phyloP scores from a whole-genome alignment of 2,329 filamentous ascomycete genomes.

The Xenoacremonium recifei region DNA sequence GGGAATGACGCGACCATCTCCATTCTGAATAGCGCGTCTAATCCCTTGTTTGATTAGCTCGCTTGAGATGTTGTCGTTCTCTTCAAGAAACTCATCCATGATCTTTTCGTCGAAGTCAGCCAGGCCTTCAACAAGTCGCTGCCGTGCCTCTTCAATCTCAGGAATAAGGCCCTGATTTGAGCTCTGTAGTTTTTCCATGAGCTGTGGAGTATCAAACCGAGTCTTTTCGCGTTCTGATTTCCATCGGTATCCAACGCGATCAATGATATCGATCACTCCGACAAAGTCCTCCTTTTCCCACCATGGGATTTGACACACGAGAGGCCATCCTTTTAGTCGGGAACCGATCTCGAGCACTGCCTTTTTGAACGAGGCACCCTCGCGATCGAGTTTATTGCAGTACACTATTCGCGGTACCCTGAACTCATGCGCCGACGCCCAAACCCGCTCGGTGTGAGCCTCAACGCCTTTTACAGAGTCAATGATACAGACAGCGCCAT shows the following conservation, averaged over 20 bases:
- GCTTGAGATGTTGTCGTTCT: slow-evolving; percentile 70
- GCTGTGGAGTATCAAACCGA: slow-evolving; percentile 26
- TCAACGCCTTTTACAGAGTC: slow-evolving; percentile 93
- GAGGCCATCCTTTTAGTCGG: slow-evolving; percentile 78
- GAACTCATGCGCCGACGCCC: slow-evolving; percentile 85
- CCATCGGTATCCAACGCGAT: slow-evolving; percentile 75
- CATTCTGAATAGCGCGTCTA: slow-evolving; percentile 65
- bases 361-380: slow-evolving; percentile 75
- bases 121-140: slow-evolving; percentile 76
- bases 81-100: slow-evolving; percentile 79
- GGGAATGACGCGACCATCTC: slow-evolving; percentile 73
- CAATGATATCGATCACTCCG: slow-evolving; percentile 82
- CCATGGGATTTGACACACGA: slow-evolving; percentile 94
- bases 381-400: slow-evolving; percentile 77
- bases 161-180: slow-evolving; percentile 53
- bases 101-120: slow-evolving; percentile 87
- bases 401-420: slow-evolving; percentile 77
- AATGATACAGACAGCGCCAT: slow-evolving; percentile 89
- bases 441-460: slow-evolving; percentile 95
- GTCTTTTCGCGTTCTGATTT: slow-evolving; percentile 42
- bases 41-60: slow-evolving; percentile 70
- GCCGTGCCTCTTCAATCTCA: slow-evolving; percentile 74
- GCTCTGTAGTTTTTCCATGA: slow-evolving; percentile 38
- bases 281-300: slow-evolving; percentile 79
- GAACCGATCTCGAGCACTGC: slow-evolving; percentile 84